Evolutionary conservation across 768 basidiomycete species (phyloP).

Genomic region (Leccinellum luteum): DNA sequence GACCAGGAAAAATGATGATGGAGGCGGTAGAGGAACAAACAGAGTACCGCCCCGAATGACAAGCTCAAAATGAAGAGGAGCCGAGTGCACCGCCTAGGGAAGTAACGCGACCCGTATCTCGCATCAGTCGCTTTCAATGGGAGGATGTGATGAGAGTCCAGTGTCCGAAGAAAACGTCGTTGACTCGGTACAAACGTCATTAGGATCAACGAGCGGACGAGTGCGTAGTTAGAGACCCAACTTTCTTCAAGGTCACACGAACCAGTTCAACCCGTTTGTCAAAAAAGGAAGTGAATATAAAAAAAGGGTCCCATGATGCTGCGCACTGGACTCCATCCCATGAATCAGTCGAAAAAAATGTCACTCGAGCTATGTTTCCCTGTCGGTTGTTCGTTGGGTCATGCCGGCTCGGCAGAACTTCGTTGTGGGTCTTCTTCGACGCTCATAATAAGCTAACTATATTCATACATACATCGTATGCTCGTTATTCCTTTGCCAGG

Average conservation of each 20-base stretch:
- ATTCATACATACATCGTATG: not conserved
- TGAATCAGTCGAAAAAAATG: no score
- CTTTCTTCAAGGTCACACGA: not conserved
- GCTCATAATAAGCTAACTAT: not conserved
- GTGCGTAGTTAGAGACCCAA: not conserved
- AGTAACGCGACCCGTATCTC: not conserved
- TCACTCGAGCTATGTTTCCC: no score
- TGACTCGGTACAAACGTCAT: constrained; percentile 9
- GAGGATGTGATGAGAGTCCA: constrained; percentile 10
- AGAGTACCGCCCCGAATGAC: constrained; percentile 12
- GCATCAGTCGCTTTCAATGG: constrained; percentile 16
- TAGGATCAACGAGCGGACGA: not conserved
- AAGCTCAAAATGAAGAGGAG: constrained; percentile 13
- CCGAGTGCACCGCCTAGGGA: constrained; percentile 11
- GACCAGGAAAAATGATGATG: not conserved
- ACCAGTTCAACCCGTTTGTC: not conserved
- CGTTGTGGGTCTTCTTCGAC: not conserved
- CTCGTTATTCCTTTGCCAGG: not conserved
- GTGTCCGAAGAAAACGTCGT: constrained; percentile 2
- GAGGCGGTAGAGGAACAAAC: constrained; percentile 7
- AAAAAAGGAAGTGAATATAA: constrained; percentile 2
- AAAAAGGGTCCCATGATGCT: not conserved
- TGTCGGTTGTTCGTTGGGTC: no score
- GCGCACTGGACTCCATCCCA: no score
- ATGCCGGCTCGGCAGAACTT: not conserved